Evolutionary conservation across 179 eudicot species (phyloP).

Genomic region (Patellifolia procumbens): DNA sequence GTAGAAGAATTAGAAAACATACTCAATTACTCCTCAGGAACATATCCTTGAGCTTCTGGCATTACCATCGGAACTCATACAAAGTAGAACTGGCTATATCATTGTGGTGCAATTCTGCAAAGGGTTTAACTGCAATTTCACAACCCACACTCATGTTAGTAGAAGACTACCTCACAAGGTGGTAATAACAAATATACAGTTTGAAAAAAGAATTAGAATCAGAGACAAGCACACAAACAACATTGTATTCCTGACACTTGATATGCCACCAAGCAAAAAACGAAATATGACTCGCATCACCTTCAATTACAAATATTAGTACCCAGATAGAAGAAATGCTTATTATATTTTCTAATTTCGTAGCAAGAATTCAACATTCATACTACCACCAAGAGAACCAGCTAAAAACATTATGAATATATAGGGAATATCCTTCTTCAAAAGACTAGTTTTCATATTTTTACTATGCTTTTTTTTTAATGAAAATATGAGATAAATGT

Average conservation of each 20-base stretch:
- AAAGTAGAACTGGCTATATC: neutral
- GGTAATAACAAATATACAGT: neutral
- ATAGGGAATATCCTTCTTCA: too few species aligned
- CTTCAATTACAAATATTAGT: too few species aligned
- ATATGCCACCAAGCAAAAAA: neutral
- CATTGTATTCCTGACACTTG: neutral
- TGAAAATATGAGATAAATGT: too few species aligned
- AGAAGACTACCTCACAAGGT: neutral
- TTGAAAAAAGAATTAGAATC: neutral
- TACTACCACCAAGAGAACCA: too few species aligned
- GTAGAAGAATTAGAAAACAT: constrained; percentile 4
- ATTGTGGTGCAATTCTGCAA: neutral
- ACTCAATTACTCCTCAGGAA: neutral
- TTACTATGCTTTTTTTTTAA: neutral
- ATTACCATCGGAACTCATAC: neutral
- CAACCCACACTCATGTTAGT: neutral
- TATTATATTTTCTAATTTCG: too few species aligned
- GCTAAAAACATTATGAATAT: too few species aligned
- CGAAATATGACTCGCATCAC: neutral
- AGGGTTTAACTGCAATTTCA: neutral
- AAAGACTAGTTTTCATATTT: too few species aligned
- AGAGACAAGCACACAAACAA: neutral
- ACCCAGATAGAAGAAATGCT: too few species aligned
- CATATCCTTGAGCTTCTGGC: neutral
- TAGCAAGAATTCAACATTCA: too few species aligned